Conservation (phyloP, 805 yeast genomes). For the Kodamaea hsintzibuensis region DNA sequence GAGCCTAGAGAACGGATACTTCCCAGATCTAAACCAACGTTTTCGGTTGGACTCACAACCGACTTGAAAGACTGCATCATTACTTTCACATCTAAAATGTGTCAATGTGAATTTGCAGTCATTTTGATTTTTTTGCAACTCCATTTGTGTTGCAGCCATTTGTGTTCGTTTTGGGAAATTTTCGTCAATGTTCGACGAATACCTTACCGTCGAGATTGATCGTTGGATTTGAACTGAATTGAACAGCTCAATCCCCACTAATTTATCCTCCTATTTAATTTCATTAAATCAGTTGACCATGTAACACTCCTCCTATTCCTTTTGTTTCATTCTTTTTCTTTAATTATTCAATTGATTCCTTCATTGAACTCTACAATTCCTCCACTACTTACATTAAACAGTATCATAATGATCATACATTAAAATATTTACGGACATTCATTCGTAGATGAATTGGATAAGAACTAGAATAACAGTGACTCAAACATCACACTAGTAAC, state of each 20-base stretch:
- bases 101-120: slow-evolving; percentile 3
- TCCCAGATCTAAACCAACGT: background rate
- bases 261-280: no score
- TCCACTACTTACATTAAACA: background rate
- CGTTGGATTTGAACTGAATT: background rate
- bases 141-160: slow-evolving; percentile 21
- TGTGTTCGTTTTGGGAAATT: slow-evolving; percentile 5
- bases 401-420: slow-evolving; percentile 13
- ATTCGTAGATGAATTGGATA: slow-evolving; percentile 7
- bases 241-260: background rate
- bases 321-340: no score
- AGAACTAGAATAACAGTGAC: slow-evolving; percentile 10
- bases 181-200: background rate
- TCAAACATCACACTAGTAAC: background rate
- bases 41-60: background rate
- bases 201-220: background rate
- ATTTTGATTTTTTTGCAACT: background rate
- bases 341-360: no score
- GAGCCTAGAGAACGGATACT: background rate
- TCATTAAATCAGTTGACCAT: no score
- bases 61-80: background rate
- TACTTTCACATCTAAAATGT: background rate
- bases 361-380: background rate
- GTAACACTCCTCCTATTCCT: no score
- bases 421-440: slow-evolving; percentile 12